Base-by-base conservation (phyloP, 495 filamentous ascomycete genomes). In the Parachaetomium inaequale region DNA sequence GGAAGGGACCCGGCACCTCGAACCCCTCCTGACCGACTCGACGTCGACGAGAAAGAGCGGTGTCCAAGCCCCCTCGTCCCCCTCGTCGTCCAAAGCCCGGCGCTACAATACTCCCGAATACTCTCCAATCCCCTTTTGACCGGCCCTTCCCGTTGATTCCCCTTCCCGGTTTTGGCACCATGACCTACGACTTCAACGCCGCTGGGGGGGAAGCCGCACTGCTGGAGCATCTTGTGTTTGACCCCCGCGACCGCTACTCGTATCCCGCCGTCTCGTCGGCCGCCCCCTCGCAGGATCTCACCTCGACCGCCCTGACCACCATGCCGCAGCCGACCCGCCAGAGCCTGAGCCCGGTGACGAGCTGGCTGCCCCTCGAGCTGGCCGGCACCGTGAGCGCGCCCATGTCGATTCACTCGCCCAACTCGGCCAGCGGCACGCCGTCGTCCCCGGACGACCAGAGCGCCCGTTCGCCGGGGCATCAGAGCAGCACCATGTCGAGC, bases 171-270 rank as follows among this genome's bases (percentile, higher is more conserved):
- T 63, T 58, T 55, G 71, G 71, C 17, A 81, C 61, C 68, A 85
- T 85, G 82, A 79, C 78, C 74, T 81, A 78, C 75, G 78, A 83
- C 70, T 84, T 80, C 78, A 76, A 78, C 74, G 68, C 77, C 68
- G 71, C 74, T 65, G 78, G 74, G 70, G 78, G 78, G 73, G 79
- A 77, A 40, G 73, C 74, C 63, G 80, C 75, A 63, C 73, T 84
- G 68, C 66, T 85, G 68, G 81, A 83, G 69, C 77, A 83, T 63
- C 73, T 75, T 64, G 73, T 70, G 54, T 85, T 79, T 71, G 81
- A 85, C 65, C 75, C 74, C 56, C 78, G 79, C 75, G 79, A 84
- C 66, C 77, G 80, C 64, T 78, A 75, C 63, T 68, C 76, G 58
- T 82, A 79, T 73, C 71, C 78, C 55, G 61, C 66, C 58, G 68